A percentile compares a stretch with the other conserved stretches of the same genome.
These are phyloP conservation scores for Wickerhamomyces chaumierensis DNA, from an alignment of 805 yeast species.

Conservation along the genomic window DNA sequence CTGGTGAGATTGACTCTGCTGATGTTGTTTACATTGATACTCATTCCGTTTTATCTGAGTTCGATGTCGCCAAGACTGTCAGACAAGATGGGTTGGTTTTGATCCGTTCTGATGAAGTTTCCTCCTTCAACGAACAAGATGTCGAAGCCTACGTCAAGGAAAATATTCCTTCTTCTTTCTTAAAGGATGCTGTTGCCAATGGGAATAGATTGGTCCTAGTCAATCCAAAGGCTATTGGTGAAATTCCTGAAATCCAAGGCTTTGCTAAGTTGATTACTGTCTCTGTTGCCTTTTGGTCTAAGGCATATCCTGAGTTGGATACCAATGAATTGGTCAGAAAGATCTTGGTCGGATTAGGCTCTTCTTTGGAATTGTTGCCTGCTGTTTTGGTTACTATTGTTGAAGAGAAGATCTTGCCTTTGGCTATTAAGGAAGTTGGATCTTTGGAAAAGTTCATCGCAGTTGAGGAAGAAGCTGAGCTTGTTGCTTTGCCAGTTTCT, in stretches of 20 bases:
- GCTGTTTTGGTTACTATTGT: constrained; percentile 58
- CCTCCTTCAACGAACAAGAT: constrained; percentile 19
- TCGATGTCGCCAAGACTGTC: constrained; percentile 54
- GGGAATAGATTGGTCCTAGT: constrained; percentile 41
- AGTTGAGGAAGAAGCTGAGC: constrained; percentile 22
- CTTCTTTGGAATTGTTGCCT: constrained; percentile 70
- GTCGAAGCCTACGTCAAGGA: constrained; percentile 31
- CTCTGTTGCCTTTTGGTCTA: constrained; percentile 75
- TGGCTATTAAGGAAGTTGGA: constrained; percentile 28
- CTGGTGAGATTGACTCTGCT: constrained; percentile 39
- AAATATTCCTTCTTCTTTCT: constrained; percentile 43
- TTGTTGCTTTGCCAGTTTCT: constrained; percentile 36
- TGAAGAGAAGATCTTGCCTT: constrained; percentile 36
- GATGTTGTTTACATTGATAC: constrained; percentile 58
- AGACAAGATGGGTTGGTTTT: constrained; percentile 46
- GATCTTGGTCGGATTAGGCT: constrained; percentile 71
- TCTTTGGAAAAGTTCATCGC: constrained; percentile 18
- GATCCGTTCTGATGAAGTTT: constrained; percentile 25
- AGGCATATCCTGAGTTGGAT: constrained; percentile 48
- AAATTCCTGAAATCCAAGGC: constrained; percentile 61
- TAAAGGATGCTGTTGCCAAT: constrained; percentile 40
- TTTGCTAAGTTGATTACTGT: constrained; percentile 63
- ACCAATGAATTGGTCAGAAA: constrained; percentile 59
- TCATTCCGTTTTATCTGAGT: constrained; percentile 36
- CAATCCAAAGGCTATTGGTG: constrained; percentile 55